Base-by-base conservation (phyloP, 352 stramenopile species). In the Phytopythium oedochilum region DNA sequence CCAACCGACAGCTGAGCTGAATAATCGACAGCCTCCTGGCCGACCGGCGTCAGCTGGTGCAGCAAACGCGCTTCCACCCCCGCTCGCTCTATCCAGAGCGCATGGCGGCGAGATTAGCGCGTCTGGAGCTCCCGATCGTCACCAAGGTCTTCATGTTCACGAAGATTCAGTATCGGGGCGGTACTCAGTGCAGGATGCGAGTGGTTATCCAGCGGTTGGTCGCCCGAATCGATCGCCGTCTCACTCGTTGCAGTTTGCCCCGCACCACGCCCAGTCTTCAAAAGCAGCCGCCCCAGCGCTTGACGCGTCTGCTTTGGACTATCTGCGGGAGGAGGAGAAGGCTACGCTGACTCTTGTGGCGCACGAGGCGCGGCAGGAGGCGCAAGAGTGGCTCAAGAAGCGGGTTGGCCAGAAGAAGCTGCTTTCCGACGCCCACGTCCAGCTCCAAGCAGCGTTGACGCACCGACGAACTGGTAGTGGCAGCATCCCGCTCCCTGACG, bases 351-450 rank as follows among this genome's bases (percentile, higher is more conserved):
- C 66, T 9, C 57, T 91, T 17, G 78, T 93, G 22, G 80, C 78
- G 10, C 66, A 88, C 10, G 76, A 93, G 57, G 80, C 83, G 12
- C 73, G 77, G 10, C 63, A 59, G 12, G 80, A 91, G 29, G 83
- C 78, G 5, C 70, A 79, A 26, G 76, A 83, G 34, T 93, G 80
- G 83, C 65, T 93, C 12, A 66, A 70, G 5, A 91, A 93, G 38
- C 74, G 80, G 22, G 85, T 83, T 45, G 80, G 83, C 9, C 76
- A 89, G 53, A 88, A 88, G 59, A 90, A 90, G 44, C 56, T 92
- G 14, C 52, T 92, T 1, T 86, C 75, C 3, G 82, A 92, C 55
- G 74, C 82, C 0, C 69, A 78, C 42, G 71, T 70, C 8, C 75
- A 84, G 38, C 48, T 86, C 12, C 78, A 89, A 40, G 69, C 69